Evolutionary conservation across 2,329 filamentous ascomycete species (phyloP), one percentile per base, ranked within the genome.

Genomic region (Botryotinia convoluta): DNA sequence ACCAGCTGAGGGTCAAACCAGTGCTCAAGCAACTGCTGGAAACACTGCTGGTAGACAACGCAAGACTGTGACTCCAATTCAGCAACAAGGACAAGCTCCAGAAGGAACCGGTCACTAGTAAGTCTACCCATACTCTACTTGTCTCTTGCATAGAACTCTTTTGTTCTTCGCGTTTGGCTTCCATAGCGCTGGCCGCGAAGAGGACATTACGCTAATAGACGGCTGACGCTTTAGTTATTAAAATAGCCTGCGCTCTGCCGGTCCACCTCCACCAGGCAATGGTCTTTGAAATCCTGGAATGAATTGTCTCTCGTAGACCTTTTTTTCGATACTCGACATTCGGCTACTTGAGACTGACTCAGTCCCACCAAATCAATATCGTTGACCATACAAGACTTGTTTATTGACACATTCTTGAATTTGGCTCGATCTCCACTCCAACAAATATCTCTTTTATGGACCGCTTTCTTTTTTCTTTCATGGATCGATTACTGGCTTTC

Each of bases 211-310:
- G 88, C 89, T 91, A 89, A 91, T 89, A 88, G 88, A 87, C 89
- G 89, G 91, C 91, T 93, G 91, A 93, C 91, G 83, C 87, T 85
- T 90, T 91, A 93, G 91, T 92, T 88, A 90, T 88, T 92, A 91
- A 93, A 92, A 91, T 91, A 93, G 87, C 92, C 61, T 54, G 7
- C 61, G 62, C 20, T 72, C 61, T 67, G 54, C 57, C 44, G 91
- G 88, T 93, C 92, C 87, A 90, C 91, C 88, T 92, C 91, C 81
- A 92, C 91, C 70, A 86, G 90, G 89, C 57, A 63, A 63, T 51
- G 69, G 69, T 63, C 69, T 71, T 44, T 71, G 69, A 71, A 63
- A 26, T 42, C 35, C 59, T 54, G 26, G 44, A 48, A 22, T 48
- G 44, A 51, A 63, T 39, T 10, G 60, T n/a, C 60, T 63, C 35